Conservation (phyloP, 2,329 filamentous ascomycete genomes). For the Myriosclerotinia scirpicola region DNA sequence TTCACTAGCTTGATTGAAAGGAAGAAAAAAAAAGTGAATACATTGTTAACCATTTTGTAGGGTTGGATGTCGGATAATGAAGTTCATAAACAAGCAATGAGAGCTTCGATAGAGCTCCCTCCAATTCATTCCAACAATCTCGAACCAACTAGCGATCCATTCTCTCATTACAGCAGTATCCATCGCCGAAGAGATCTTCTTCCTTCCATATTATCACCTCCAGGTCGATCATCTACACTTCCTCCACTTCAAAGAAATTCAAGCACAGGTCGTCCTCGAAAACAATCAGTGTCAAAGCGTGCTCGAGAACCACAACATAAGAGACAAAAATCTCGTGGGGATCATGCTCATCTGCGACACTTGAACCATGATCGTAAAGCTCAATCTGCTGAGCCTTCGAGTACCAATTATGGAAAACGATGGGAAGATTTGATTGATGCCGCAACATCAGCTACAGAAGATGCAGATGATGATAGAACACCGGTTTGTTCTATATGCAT, state of each 20-base stretch:
- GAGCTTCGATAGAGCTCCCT: slow-evolving; percentile 67
- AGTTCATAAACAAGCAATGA: slow-evolving; percentile 60
- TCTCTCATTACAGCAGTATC: slow-evolving; percentile 60
- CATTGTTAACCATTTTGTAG: slow-evolving; percentile 44
- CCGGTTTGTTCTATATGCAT: slow-evolving; percentile 59
- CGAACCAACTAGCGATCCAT: slow-evolving; percentile 63
- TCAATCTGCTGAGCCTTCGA: slow-evolving; percentile 79
- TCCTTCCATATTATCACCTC: slow-evolving; percentile 80
- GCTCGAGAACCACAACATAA: slow-evolving; percentile 76
- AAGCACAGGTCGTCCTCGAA: slow-evolving; percentile 72
- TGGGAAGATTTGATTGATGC: slow-evolving; percentile 98
- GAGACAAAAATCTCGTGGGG: slow-evolving; percentile 69
- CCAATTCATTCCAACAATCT: slow-evolving; percentile 61
- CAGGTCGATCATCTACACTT: slow-evolving; percentile 82
- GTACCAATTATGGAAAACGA: slow-evolving; percentile 62
- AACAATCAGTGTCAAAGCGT: slow-evolving; percentile 82
- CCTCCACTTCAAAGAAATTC: slow-evolving; percentile 77
- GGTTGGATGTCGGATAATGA: slow-evolving; percentile 73
- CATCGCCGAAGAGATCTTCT: slow-evolving; percentile 70
- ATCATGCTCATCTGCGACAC: slow-evolving; percentile 65
- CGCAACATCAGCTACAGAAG: slow-evolving; percentile 86
- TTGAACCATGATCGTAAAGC: slow-evolving; percentile 76
- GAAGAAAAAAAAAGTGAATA: too few relatives aligned
- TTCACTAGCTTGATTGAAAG: neutral
- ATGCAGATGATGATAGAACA: slow-evolving; percentile 85